These are phyloP conservation scores for Wallacemonas rigidus DNA, from an alignment of 208 protist species.

Conservation along the genomic window DNA sequence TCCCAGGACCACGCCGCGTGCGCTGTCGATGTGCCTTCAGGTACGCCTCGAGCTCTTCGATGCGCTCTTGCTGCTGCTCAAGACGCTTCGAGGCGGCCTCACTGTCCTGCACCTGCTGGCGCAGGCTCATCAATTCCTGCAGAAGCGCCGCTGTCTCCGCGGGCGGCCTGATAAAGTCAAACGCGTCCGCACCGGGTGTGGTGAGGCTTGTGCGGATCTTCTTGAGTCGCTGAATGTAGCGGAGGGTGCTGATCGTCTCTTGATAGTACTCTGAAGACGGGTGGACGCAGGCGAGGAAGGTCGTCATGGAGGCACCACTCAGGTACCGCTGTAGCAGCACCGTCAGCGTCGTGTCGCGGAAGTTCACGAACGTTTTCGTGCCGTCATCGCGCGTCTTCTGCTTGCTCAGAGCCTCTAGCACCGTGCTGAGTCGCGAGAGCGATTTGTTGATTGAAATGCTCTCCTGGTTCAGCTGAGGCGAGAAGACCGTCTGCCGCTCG, in stretches of 20 bases:
- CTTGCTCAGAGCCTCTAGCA: conserved; percentile 80
- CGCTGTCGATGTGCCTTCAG: conserved; percentile 20
- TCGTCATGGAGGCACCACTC: conserved; percentile 74
- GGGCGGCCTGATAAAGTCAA: conserved; percentile 24
- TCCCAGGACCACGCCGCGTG: neutral
- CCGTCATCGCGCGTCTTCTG: conserved; percentile 47
- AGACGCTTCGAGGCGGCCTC: conserved; percentile 26
- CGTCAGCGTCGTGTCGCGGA: conserved; percentile 85
- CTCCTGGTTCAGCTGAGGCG: conserved; percentile 83
- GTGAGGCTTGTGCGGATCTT: conserved; percentile 62
- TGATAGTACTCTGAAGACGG: conserved; percentile 52
- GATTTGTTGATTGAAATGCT: conserved; percentile 92
- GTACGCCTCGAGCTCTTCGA: conserved; percentile 42
- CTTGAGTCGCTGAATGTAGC: conserved; percentile 85
- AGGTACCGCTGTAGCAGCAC: conserved; percentile 90
- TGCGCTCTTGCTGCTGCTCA: conserved; percentile 44
- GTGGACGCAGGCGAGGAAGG: conserved; percentile 90
- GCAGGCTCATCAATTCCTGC: conserved; percentile 59
- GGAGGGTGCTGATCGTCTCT: conserved; percentile 87
- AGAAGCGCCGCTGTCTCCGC: conserved; percentile 53
- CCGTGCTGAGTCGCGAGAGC: conserved; percentile 85
- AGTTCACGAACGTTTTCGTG: conserved; percentile 75
- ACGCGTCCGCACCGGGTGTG: conserved; percentile 33
- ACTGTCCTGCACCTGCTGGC: conserved; percentile 41
- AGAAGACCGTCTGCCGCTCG: conserved; percentile 84